Conservation (phyloP, 2,329 filamentous ascomycete species). For the Phaeosphaeriaceae sp. region DNA sequence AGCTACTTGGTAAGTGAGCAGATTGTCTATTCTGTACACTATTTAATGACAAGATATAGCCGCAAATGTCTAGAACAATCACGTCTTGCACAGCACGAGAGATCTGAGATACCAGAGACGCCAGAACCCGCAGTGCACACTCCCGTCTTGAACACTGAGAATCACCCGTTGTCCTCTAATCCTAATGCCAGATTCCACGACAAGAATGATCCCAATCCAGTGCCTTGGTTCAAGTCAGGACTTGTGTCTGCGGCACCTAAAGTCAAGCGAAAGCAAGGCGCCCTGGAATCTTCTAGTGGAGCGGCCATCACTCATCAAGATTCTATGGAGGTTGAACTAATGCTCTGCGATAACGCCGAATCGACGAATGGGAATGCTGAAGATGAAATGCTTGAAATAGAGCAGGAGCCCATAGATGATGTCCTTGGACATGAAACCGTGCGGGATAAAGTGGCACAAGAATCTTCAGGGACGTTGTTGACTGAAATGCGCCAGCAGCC, state of each 20-base stretch:
- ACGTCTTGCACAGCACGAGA: background rate
- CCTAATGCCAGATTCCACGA: background rate
- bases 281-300: background rate
- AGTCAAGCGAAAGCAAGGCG: conserved; percentile 8
- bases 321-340: background rate
- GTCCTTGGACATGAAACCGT: background rate
- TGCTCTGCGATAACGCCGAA: background rate
- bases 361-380: background rate
- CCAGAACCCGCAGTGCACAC: conserved; percentile 7
- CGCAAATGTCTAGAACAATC: conserved; percentile 14
- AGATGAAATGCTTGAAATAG: background rate
- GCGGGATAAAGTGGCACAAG: background rate
- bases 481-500: background rate
- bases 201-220: background rate
- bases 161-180: background rate
- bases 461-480: background rate
- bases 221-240: conserved; percentile 10
- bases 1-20: conserved; percentile 17
- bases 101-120: conserved; percentile 25
- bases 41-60: conserved; percentile 3
- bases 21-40: background rate
- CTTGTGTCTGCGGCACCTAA: conserved; percentile 3
- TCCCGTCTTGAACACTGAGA: background rate
- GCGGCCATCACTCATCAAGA: background rate
- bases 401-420: background rate